phyloP scores from a whole-genome alignment of 2,329 filamentous ascomycete genomes.

The Akanthomyces lecanii region DNA sequence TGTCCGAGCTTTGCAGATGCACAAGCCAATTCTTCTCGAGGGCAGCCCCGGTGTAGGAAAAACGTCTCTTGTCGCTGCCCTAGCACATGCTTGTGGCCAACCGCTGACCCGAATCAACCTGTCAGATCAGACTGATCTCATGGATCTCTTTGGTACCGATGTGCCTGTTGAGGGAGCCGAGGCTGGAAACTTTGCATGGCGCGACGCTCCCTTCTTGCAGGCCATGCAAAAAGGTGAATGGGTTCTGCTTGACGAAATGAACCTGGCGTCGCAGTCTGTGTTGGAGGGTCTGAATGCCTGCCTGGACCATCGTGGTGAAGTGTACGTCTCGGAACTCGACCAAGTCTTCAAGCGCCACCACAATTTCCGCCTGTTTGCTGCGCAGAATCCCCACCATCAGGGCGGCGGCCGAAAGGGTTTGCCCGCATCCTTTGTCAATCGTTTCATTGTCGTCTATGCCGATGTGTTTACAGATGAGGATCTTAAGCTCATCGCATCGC shows the following conservation, averaged over 20 bases:
- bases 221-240: constrained; percentile 97
- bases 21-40: constrained; percentile 89
- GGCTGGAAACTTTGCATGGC: constrained; percentile 89
- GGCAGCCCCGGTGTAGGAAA: constrained; percentile 98
- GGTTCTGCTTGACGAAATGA: constrained; percentile 98
- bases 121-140: constrained; percentile 95
- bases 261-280: constrained; percentile 92
- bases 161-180: constrained; percentile 90
- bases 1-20: constrained; percentile 79
- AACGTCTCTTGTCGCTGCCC: constrained; percentile 83
- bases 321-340: constrained; percentile 92
- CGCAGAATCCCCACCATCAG: constrained; percentile 96
- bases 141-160: constrained; percentile 96
- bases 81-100: constrained; percentile 74
- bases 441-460: constrained; percentile 96
- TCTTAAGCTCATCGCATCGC: constrained; percentile 73
- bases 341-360: constrained; percentile 88
- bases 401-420: constrained; percentile 92
- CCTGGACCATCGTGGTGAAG: constrained; percentile 90
- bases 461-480: constrained; percentile 83
- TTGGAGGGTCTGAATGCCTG: constrained; percentile 95
- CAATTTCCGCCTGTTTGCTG: constrained; percentile 90
- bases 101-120: constrained; percentile 91
- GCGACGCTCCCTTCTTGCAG: constrained; percentile 89
- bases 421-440: constrained; percentile 93